These are phyloP conservation scores for Boletus sp. DNA, from an alignment of 768 basidiomycete genomes.

Conservation along the genomic window DNA sequence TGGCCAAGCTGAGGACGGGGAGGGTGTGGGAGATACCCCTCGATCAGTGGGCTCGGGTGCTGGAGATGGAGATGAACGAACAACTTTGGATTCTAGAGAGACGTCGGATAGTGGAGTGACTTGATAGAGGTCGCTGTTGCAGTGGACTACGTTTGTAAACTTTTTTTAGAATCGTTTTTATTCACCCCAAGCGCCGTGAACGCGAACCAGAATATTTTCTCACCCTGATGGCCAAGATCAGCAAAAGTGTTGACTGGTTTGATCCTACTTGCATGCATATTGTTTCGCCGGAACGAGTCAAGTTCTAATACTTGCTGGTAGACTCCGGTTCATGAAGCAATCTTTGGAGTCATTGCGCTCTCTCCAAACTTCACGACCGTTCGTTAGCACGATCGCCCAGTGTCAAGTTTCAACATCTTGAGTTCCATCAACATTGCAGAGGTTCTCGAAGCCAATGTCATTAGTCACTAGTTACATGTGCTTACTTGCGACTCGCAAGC, in stretches of 20 bases:
- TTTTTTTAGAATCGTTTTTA: neutral
- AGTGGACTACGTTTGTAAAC: too few relatives aligned
- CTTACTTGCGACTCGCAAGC: neutral
- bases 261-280: too few relatives aligned
- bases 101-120: neutral
- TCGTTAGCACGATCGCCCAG: neutral
- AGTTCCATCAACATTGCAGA: neutral
- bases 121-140: neutral
- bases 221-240: too few relatives aligned
- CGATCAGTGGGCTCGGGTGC: constrained; percentile 21
- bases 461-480: neutral
- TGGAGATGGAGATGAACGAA: constrained; percentile 38
- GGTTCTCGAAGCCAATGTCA: neutral
- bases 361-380: neutral
- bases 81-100: constrained; percentile 51
- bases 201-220: too few relatives aligned
- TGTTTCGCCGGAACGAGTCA: neutral
- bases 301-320: neutral
- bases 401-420: neutral
- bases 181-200: neutral
- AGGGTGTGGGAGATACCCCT: constrained; percentile 23
- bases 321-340: neutral
- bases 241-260: too few relatives aligned
- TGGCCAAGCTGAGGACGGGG: constrained; percentile 17
- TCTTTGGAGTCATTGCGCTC: neutral